A percentile compares a stretch with the other conserved stretches of the same genome.
These are phyloP conservation scores for Coniochaeta sp. DNA, from an alignment of 2,329 filamentous ascomycete species.

Conservation along the genomic window DNA sequence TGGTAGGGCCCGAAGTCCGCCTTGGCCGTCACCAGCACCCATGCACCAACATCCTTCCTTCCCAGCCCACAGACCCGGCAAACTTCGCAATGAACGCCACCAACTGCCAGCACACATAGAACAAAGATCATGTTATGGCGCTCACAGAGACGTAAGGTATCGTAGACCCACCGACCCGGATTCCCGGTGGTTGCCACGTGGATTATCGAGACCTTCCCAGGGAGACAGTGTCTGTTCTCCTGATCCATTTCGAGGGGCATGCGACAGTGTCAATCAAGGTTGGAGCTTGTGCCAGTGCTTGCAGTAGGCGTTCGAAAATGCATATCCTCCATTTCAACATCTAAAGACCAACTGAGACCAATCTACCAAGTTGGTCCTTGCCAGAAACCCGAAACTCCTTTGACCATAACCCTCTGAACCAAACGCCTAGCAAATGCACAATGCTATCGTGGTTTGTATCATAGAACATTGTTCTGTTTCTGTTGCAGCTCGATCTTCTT, in stretches of 20 bases:
- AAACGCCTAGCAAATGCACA: conserved; percentile 1
- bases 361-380: neutral
- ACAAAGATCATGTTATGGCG: neutral
- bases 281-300: too few relatives aligned
- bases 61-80: neutral
- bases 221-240: neutral
- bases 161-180: neutral
- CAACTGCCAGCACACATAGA: neutral
- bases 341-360: neutral
- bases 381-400: neutral
- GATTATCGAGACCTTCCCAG: neutral
- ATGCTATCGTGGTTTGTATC: neutral
- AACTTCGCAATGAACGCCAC: neutral
- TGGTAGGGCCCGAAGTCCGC: neutral
- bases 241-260: neutral
- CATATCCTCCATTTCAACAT: neutral
- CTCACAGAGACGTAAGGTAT: neutral
- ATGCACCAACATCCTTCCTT: neutral
- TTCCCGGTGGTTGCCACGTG: neutral
- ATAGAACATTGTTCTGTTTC: neutral
- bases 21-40: neutral
- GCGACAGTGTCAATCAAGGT: too few relatives aligned
- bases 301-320: too few relatives aligned
- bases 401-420: neutral
- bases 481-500: conserved; percentile 44